Conservation (phyloP, 2,329 filamentous ascomycete genomes). For the Cytospora piceicola region DNA sequence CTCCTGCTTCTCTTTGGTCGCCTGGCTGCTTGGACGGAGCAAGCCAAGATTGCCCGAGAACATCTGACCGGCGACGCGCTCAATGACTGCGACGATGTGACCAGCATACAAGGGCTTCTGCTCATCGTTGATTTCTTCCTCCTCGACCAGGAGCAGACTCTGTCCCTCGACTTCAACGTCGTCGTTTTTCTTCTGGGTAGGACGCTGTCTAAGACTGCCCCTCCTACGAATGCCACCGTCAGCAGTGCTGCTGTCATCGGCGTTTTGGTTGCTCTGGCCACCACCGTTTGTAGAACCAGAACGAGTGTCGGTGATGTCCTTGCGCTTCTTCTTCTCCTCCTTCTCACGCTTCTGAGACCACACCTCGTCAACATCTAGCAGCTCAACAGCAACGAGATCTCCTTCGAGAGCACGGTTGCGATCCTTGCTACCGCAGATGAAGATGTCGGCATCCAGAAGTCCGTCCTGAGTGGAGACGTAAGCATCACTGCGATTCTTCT, state of each 20-base stretch:
- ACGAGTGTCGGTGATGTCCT: conserved; percentile 94
- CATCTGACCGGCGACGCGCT: conserved; percentile 97
- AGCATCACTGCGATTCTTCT: conserved; percentile 98
- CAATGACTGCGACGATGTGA: conserved; percentile 95
- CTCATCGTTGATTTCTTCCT: conserved; percentile 98
- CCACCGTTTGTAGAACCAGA: conserved; percentile 75
- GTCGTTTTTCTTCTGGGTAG: conserved; percentile 99
- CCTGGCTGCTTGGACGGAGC: conserved; percentile 93
- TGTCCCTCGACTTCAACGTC: conserved; percentile 99
- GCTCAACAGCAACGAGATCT: conserved; percentile 91
- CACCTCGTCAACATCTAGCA: conserved; percentile 96
- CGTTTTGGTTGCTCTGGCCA: conserved; percentile 64
- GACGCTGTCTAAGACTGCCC: conserved; percentile 92
- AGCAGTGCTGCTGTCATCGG: conserved; percentile 61
- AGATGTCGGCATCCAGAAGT: conserved; percentile 92
- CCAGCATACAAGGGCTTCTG: conserved; percentile 97
- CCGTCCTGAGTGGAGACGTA: conserved; percentile 93
- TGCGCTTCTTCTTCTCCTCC: conserved; percentile 99
- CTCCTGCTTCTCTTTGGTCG: conserved; percentile 99
- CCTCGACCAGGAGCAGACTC: conserved; percentile 92
- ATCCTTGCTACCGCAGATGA: conserved; percentile 99
- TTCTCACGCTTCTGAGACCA: conserved; percentile 99
- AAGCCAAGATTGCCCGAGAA: conserved; percentile 96
- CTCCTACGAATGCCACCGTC: conserved; percentile 90
- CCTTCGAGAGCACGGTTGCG: conserved; percentile 96